A percentile compares a stretch with the other conserved stretches of the same genome.
These are phyloP conservation scores for Breynia disticha DNA, from an alignment of 441 rosid species.

Conservation along the genomic window DNA sequence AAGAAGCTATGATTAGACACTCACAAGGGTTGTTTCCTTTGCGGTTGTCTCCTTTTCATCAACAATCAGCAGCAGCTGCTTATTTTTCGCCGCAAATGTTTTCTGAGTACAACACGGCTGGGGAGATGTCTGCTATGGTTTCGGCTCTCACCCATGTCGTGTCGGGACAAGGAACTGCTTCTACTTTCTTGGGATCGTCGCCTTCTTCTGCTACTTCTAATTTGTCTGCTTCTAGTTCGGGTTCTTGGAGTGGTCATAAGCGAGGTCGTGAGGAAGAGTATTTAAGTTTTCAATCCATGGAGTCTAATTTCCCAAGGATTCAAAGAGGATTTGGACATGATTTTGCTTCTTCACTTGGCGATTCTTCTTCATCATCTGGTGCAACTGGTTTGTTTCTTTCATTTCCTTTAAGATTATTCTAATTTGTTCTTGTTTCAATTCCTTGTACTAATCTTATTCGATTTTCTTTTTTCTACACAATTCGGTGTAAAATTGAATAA, in stretches of 20 bases:
- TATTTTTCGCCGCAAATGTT: constrained; percentile 6
- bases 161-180: constrained; percentile 19
- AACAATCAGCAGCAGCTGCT: not conserved
- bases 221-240: constrained; percentile 18
- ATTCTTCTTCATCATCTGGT: constrained; percentile 21
- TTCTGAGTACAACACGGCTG: constrained; percentile 19
- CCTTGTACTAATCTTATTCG: no score
- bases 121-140: constrained; percentile 54
- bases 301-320: constrained; percentile 17
- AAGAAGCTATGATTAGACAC: not conserved
- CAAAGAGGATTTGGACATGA: constrained; percentile 21
- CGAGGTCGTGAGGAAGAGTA: constrained; percentile 37
- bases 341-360: constrained; percentile 18
- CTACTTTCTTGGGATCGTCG: not conserved
- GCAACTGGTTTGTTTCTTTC: constrained; percentile 23
- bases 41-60: constrained; percentile 8
- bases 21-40: not conserved
- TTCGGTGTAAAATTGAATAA: no score
- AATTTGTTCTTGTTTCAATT: not conserved
- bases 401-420: not conserved
- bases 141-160: constrained; percentile 48
- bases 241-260: constrained; percentile 36
- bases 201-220: constrained; percentile 13
- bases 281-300: constrained; percentile 19
- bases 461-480: no score